Base-by-base conservation (phyloP, 176 grass and related monocot species). In the Paspalum notatum region DNA sequence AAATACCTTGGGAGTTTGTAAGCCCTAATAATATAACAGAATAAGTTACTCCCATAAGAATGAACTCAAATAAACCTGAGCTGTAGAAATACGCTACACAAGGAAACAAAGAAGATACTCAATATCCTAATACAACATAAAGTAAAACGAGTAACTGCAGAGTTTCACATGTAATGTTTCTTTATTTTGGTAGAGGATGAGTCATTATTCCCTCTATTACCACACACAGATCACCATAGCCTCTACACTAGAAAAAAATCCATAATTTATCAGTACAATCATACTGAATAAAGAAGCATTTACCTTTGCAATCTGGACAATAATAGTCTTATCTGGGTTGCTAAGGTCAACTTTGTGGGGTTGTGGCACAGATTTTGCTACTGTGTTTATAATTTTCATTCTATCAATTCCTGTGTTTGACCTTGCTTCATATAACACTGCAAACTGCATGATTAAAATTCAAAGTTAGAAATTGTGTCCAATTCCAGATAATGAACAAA, bases 371-470 rank as follows among this genome's bases (percentile, higher is more conserved):
- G 84, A 89, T 83, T 98, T 98, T 46, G 95, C 95, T 63, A 93
- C 95, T 78, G 95, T 81, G 65, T 95, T 95, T 91, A 98, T 95
- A 61, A 98, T 91, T 81, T 89, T 87, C 95, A 98, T 98, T 78
- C 95, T 98, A 72, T 98, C 92, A 5, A 98, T 87, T 64, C 95
- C 92, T 42, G 95, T 93, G 78, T 98, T 98, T 75, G 95, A 85
- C 64, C 95, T 91, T 81, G 95, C 92, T 82, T 91, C 95, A 13
- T 95, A 98, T 77, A 95, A 62, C 41, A 98, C 95, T 71, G 95
- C 95, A 84, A 93, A 98, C 92, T 98, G 86, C 67, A 84, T 62
- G 9, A 84, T 83, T 80, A 55, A 58, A 67, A 44, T 62, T 66
- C 69, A 12, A 26, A 54, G 51, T 89, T 58, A 89, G 72, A 59